Percentiles rank a stretch among this genome's conserved stretches.
These are phyloP conservation scores for Rostrohypoxylon terebratum DNA, from an alignment of 495 filamentous ascomycete species.

Conservation along the genomic window DNA sequence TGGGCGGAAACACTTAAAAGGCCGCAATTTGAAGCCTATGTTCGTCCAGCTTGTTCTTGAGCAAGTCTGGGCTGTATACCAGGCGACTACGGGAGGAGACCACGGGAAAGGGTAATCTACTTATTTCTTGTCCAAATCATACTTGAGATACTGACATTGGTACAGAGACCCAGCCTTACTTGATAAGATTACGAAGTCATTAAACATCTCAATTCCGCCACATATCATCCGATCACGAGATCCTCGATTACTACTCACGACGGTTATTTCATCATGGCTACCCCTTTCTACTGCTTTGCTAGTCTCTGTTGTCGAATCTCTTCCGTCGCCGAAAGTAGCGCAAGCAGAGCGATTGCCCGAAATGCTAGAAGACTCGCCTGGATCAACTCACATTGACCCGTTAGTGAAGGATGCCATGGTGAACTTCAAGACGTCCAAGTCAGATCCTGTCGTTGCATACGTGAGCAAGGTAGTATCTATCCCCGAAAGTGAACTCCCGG, in stretches of 20 bases:
- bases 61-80: slow-evolving; percentile 96
- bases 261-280: slow-evolving; percentile 90
- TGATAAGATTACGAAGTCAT: slow-evolving; percentile 94
- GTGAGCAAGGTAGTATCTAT: slow-evolving; percentile 99
- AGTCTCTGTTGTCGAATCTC: slow-evolving; percentile 91
- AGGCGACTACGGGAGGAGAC: slow-evolving; percentile 84
- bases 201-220: slow-evolving; percentile 83
- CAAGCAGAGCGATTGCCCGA: slow-evolving; percentile 85
- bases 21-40: slow-evolving; percentile 90
- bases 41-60: slow-evolving; percentile 98
- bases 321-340: slow-evolving; percentile 86
- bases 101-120: slow-evolving; percentile 79
- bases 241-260: slow-evolving; percentile 81
- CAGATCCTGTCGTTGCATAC: slow-evolving; percentile 89
- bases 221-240: slow-evolving; percentile 89
- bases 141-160: slow-evolving; percentile 48
- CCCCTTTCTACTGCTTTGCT: slow-evolving; percentile 92
- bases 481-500: slow-evolving; percentile 86
- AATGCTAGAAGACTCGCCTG: slow-evolving; percentile 84
- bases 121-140: slow-evolving; percentile 23
- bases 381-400: slow-evolving; percentile 73
- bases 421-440: slow-evolving; percentile 73
- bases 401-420: slow-evolving; percentile 81
- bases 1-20: slow-evolving; percentile 91
- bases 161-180: slow-evolving; percentile 80